A percentile compares a stretch with the other conserved stretches of the same genome.
Evolutionary conservation across 2,329 filamentous ascomycete species (phyloP).

Genomic region (Pezicula carpinea): DNA sequence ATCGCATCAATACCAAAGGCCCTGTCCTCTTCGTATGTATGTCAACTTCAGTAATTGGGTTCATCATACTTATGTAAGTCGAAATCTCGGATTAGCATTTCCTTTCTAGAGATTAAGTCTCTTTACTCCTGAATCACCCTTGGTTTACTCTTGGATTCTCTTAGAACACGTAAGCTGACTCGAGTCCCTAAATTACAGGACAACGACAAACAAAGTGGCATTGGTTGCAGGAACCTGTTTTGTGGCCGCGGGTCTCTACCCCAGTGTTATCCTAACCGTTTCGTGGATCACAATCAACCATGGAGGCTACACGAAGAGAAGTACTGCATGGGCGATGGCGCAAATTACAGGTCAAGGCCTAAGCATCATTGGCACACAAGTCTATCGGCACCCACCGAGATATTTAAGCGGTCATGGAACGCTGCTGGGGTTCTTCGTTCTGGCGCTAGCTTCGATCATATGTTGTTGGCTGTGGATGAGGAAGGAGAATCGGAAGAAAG

Average conservation of each 20-base stretch:
- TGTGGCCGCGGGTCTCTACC: conserved; percentile 3
- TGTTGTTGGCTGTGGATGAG: conserved; percentile 5
- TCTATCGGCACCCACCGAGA: conserved; percentile 7
- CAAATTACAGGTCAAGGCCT: conserved; percentile 4
- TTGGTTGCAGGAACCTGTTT: conserved; percentile 5
- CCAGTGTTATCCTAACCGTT: conserved; percentile 3
- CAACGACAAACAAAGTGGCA: conserved; percentile 5
- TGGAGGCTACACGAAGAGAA: conserved; percentile 7
- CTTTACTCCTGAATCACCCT: background rate
- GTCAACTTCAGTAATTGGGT: conserved; percentile 2
- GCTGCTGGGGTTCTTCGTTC: conserved; percentile 4
- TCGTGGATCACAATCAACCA: conserved; percentile 8
- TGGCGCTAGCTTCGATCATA: background rate
- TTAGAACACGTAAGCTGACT: no score
- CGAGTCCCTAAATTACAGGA: no score
- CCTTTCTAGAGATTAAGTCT: no score
- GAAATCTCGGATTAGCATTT: background rate
- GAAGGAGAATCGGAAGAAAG: conserved; percentile 5
- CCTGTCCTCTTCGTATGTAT: conserved; percentile 3
- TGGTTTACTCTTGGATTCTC: no score
- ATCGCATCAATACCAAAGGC: conserved; percentile 7
- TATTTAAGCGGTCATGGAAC: conserved; percentile 6
- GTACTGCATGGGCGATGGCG: conserved; percentile 2
- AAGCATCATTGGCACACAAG: conserved; percentile 7
- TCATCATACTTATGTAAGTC: conserved; percentile 3